Evolutionary conservation across 1,284 basidiomycete species (phyloP).

Genomic region (Ustilago sp.): DNA sequence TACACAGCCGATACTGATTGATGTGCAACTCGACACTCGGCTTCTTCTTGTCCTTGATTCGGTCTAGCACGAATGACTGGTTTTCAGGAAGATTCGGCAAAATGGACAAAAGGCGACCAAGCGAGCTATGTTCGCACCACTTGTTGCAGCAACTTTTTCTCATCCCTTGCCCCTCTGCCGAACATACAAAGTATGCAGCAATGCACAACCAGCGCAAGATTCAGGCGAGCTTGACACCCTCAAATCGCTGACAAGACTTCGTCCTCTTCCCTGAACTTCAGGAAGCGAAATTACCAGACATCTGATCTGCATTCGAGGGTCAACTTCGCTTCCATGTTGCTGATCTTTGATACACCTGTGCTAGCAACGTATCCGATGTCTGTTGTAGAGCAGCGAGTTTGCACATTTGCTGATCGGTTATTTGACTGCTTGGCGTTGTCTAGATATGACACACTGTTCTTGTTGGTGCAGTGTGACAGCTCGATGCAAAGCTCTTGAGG

Average conservation of each 20-base stretch:
- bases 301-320: background rate
- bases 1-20: background rate
- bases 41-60: background rate
- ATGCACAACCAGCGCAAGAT: slow-evolving; percentile 1
- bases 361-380: background rate
- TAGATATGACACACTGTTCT: background rate
- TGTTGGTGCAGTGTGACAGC: background rate
- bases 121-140: background rate
- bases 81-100: background rate
- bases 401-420: background rate
- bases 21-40: background rate
- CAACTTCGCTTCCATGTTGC: background rate
- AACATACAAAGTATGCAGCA: slow-evolving; percentile 9
- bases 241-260: background rate
- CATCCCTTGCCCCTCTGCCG: background rate
- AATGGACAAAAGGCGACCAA: background rate
- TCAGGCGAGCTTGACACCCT: background rate
- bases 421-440: background rate
- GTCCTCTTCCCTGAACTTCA: background rate
- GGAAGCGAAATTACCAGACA: background rate
- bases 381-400: background rate
- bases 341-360: background rate
- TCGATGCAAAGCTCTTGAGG: background rate
- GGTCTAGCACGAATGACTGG: background rate
- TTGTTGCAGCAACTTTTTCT: background rate